These are phyloP conservation scores for Nepenthes alata DNA, from an alignment of 179 eudicot species.

Conservation along the genomic window DNA sequence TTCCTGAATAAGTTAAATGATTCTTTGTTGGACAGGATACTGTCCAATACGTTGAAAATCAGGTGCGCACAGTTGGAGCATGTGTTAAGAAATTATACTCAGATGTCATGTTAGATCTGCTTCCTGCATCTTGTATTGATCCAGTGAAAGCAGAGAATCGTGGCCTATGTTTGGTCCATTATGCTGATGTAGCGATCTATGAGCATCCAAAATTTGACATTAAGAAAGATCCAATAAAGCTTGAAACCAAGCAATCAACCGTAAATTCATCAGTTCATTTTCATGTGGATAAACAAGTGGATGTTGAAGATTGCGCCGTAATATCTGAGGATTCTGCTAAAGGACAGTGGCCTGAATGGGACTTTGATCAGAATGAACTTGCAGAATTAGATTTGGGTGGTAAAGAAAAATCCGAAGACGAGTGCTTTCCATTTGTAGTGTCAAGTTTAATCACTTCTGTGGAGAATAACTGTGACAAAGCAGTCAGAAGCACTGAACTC, in stretches of 20 bases:
- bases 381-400: background rate
- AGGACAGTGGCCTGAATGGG: slow-evolving; percentile 5
- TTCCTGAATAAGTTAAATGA: background rate
- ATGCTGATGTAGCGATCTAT: slow-evolving; percentile 18
- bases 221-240: slow-evolving; percentile 15
- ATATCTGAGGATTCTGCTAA: slow-evolving; percentile 1
- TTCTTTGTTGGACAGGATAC: slow-evolving; percentile 43
- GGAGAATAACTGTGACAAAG: slow-evolving; percentile 5
- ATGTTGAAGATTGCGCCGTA: background rate
- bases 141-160: slow-evolving; percentile 31
- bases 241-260: slow-evolving; percentile 8
- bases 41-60: slow-evolving; percentile 58
- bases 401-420: slow-evolving; percentile 8
- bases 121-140: slow-evolving; percentile 35
- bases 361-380: slow-evolving; percentile 5
- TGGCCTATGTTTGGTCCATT: slow-evolving; percentile 21
- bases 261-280: slow-evolving; percentile 13
- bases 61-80: slow-evolving; percentile 56
- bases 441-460: slow-evolving; percentile 3
- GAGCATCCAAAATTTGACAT: slow-evolving; percentile 23
- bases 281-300: slow-evolving; percentile 5
- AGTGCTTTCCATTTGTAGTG: slow-evolving; percentile 7
- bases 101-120: slow-evolving; percentile 61
- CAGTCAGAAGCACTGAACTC: slow-evolving; percentile 6
- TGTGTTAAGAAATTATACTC: slow-evolving; percentile 69